Conservation (phyloP, 2,329 filamentous ascomycete species). For the Fusarium sp. region DNA sequence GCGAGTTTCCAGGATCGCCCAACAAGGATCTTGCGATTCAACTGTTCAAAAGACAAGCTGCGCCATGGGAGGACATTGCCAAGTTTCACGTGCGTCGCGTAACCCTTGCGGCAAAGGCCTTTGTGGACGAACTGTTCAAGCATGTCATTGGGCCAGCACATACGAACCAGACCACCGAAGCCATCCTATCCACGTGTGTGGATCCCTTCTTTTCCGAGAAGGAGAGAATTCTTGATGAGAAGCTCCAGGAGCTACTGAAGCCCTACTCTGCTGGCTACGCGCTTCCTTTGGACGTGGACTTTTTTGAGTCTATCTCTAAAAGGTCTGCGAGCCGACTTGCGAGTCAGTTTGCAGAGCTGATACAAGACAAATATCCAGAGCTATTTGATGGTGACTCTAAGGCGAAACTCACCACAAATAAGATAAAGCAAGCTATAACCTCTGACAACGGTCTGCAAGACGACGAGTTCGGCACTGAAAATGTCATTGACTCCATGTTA, state of each 20-base stretch:
- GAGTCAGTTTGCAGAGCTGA: slow-evolving; percentile 25
- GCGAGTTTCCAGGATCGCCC: slow-evolving; percentile 57
- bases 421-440: slow-evolving; percentile 23
- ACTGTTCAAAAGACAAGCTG: slow-evolving; percentile 58
- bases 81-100: slow-evolving; percentile 54
- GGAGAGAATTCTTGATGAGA: slow-evolving; percentile 48
- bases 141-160: slow-evolving; percentile 49
- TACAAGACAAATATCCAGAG: slow-evolving; percentile 35
- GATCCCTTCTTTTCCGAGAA: slow-evolving; percentile 55
- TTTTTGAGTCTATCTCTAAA: slow-evolving; percentile 37
- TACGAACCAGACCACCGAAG: slow-evolving; percentile 36
- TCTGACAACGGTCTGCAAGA: slow-evolving; percentile 25
- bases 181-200: slow-evolving; percentile 46
- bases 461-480: slow-evolving; percentile 55
- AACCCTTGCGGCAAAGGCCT: slow-evolving; percentile 49
- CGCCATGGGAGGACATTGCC: slow-evolving; percentile 58
- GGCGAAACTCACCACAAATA: slow-evolving; percentile 2
- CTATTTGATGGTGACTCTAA: slow-evolving; percentile 32
- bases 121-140: slow-evolving; percentile 56
- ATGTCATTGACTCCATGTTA: slow-evolving; percentile 62
- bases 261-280: slow-evolving; percentile 55
- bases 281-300: slow-evolving; percentile 50
- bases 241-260: slow-evolving; percentile 58
- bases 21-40: slow-evolving; percentile 56
- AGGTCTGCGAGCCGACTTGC: slow-evolving; percentile 21